A percentile compares a stretch with the other conserved stretches of the same genome.
Evolutionary conservation across 2,329 filamentous ascomycete species (phyloP).

Genomic region (Colletotrichum tropicale): DNA sequence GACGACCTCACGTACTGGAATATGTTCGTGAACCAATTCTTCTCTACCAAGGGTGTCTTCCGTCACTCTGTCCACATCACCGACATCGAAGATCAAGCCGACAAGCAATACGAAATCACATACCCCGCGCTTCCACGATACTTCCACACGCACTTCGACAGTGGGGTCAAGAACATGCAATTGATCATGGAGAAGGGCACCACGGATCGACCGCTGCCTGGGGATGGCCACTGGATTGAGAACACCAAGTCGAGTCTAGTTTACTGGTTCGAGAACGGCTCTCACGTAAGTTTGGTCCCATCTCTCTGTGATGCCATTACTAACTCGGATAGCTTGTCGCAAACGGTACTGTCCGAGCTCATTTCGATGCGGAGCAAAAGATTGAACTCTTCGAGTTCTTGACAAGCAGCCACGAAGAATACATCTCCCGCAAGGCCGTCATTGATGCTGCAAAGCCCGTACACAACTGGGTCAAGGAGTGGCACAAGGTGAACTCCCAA

Average conservation of each 20-base stretch:
- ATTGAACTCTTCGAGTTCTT: constrained; percentile 87
- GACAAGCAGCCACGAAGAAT: constrained; percentile 80
- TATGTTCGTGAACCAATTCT: constrained; percentile 79
- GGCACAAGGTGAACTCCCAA: constrained; percentile 61
- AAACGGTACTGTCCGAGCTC: constrained; percentile 76
- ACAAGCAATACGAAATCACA: constrained; percentile 87
- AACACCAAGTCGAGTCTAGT: constrained; percentile 80
- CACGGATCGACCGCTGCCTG: constrained; percentile 59
- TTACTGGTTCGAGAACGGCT: constrained; percentile 86
- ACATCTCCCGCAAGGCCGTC: constrained; percentile 72
- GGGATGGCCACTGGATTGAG: constrained; percentile 75
- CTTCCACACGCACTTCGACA: constrained; percentile 87
- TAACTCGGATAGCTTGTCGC: constrained; percentile 68
- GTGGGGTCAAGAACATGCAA: constrained; percentile 85
- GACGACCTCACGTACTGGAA: constrained; percentile 81
- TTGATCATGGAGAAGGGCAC: constrained; percentile 77
- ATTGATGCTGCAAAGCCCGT: constrained; percentile 65
- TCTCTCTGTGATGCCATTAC: background rate
- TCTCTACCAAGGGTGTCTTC: constrained; percentile 77
- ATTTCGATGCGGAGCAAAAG: constrained; percentile 79
- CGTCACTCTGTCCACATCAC: constrained; percentile 70
- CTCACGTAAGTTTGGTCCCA: constrained; percentile 66
- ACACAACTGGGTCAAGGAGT: constrained; percentile 70
- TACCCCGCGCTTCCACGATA: constrained; percentile 84
- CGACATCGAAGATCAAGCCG: constrained; percentile 59